Percentiles rank a stretch among this genome's conserved stretches.
These are phyloP conservation scores for Colletotrichum phormii DNA, from an alignment of 2,329 filamentous ascomycete species.

Conservation along the genomic window DNA sequence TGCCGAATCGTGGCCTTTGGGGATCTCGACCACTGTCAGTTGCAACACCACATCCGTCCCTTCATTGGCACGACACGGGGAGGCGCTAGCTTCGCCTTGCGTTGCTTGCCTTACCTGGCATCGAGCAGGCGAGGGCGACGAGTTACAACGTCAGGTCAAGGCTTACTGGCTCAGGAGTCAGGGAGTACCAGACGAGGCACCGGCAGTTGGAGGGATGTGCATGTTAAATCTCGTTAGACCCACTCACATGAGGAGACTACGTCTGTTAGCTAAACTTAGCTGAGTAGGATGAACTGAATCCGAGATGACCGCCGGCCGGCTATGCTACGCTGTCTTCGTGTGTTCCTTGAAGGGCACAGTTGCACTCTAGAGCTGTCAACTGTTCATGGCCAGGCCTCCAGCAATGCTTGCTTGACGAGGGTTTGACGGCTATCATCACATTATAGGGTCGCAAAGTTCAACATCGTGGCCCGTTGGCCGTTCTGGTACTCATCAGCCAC, in stretches of 20 bases:
- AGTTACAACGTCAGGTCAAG: constrained; percentile 10
- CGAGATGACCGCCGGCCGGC: constrained; percentile 26
- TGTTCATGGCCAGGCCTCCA: not conserved
- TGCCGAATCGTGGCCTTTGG: constrained; percentile 21
- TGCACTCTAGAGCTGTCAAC: not conserved
- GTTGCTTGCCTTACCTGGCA: not conserved
- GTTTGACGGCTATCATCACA: not conserved
- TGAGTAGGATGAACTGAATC: constrained; percentile 37
- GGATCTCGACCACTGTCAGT: constrained; percentile 29
- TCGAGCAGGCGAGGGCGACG: not conserved
- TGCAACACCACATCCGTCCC: not conserved
- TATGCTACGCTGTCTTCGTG: not conserved
- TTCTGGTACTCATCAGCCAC: not conserved
- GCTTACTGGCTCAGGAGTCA: not conserved
- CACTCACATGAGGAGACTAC: constrained; percentile 36
- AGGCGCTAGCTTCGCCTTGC: constrained; percentile 18
- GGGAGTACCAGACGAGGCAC: constrained; percentile 1
- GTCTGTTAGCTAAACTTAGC: constrained; percentile 33
- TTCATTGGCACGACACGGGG: constrained; percentile 14
- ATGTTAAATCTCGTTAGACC: constrained; percentile 36
- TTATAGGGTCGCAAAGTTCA: not conserved
- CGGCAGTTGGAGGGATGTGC: constrained; percentile 36
- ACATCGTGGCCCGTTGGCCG: constrained; percentile 2
- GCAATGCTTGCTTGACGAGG: constrained; percentile 3
- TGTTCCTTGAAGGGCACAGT: not conserved